Base-by-base conservation (phyloP, 169 alveolate species). In the Eimeria falciformis region DNA sequence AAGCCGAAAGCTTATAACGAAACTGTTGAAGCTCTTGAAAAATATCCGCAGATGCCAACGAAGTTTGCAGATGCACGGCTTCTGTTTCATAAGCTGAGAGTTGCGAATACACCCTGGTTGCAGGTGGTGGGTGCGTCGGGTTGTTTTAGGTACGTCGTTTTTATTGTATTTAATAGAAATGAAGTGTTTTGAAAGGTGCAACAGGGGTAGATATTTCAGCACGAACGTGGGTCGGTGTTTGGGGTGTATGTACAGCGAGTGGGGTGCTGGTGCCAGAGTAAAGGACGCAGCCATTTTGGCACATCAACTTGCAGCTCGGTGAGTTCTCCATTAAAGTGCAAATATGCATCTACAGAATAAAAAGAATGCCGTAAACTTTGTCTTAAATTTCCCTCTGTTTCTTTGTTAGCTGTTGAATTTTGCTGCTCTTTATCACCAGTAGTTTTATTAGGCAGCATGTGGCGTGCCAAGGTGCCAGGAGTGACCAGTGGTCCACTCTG, bases 221-320 rank as follows among this genome's bases (percentile, higher is more conserved):
- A 1, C 21, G 65, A 0, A 1, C 21, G 65, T 53, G 65, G 12
- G 65, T 53, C 2, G 12, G 0, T 53, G 0, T 53, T 0, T 53
- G 71, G 0, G 6, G 18, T 7, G 9, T 7, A 33, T 29, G 23
- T 37, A 21, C 83, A 71, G 83, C 53, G 83, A 71, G 33, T 71
- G 83, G 83, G 83, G 83, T 37, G 27, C 83, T 18, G 83, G 83
- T 6, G 83, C 83, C n/a, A 2, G 83, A 37, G 83, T 71, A 7
- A 71, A 71, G 56, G 83, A 71, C 58, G 83, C 83, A 17, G 83
- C 83, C 27, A 37, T 71, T 14, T 56, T 71, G 9, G 83, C 83
- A 2, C 53, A 71, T 43, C 83, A 71, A 37, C 21, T 71, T 21
- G 83, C 47, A 11, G n/a, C 18, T 9, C 58, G 83, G 83, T 71